Percentiles rank a stretch among this genome's conserved stretches.
These are phyloP conservation scores for Waitea zeae DNA, from an alignment of 1,284 basidiomycete species.

Conservation along the genomic window DNA sequence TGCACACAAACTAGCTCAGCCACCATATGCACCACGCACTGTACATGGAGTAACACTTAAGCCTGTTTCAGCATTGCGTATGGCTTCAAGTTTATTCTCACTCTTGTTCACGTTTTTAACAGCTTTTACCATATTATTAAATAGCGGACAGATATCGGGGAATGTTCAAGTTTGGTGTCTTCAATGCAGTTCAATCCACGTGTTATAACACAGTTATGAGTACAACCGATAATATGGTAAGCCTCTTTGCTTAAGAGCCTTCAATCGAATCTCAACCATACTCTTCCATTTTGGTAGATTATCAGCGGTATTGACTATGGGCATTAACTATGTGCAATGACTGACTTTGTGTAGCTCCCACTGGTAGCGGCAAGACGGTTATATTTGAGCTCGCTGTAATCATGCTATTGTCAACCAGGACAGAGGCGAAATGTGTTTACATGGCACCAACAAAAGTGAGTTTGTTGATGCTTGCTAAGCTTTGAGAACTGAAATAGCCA, in stretches of 20 bases:
- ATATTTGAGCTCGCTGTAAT: constrained; percentile 88
- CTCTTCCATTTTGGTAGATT: constrained; percentile 19
- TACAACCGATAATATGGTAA: constrained; percentile 59
- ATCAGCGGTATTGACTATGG: constrained; percentile 39
- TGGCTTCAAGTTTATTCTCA: constrained; percentile 11
- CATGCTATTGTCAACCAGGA: constrained; percentile 34
- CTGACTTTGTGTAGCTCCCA: constrained; percentile 43
- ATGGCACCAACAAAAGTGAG: constrained; percentile 87
- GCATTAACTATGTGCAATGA: constrained; percentile 5
- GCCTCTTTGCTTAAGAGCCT: constrained; percentile 9
- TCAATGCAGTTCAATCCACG: constrained; percentile 80
- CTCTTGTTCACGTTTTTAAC: constrained; percentile 2
- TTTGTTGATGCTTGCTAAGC: constrained; percentile 1
- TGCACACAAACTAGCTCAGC: too few species aligned
- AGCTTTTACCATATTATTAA: too few species aligned
- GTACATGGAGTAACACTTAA: constrained; percentile 32
- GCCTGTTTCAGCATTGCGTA: constrained; percentile 57
- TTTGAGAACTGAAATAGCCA: too few species aligned
- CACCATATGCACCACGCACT: too few species aligned
- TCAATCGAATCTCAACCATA: too few species aligned
- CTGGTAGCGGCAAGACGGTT: constrained; percentile 86
- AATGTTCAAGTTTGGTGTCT: constrained; percentile 75
- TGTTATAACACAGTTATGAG: constrained; percentile 64
- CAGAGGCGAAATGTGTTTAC: constrained; percentile 62
- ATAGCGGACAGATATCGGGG: constrained; percentile 67